Conservation (phyloP, 1,284 basidiomycete genomes). For the Microbotryum lychnidis-dioicae region DNA sequence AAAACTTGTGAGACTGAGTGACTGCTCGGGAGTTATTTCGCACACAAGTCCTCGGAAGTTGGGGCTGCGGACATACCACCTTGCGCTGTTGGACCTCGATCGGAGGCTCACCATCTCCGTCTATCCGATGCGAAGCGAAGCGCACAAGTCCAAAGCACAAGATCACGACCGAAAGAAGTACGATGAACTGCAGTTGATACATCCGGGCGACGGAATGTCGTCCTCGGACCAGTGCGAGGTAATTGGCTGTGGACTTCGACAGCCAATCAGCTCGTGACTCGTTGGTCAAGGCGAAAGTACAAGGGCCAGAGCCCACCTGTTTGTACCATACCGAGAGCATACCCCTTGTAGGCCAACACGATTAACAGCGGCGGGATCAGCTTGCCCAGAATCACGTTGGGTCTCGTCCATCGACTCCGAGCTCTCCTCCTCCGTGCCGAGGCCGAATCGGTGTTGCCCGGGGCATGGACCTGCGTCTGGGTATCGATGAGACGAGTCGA, state of each 20-base stretch:
- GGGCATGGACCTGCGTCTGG: too few species aligned
- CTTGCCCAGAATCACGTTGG: constrained; percentile 23
- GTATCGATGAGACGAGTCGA: too few species aligned
- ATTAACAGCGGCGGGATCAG: constrained; percentile 9
- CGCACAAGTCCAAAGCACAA: too few species aligned
- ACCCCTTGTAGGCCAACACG: constrained; percentile 9
- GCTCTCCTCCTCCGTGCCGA: too few species aligned
- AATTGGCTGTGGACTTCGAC: constrained; percentile 1
- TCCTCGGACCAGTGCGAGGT: not conserved
- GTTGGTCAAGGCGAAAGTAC: too few species aligned
- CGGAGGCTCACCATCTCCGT: not conserved
- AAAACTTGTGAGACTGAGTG: not conserved
- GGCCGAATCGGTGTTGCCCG: too few species aligned
- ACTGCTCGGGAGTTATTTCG: not conserved
- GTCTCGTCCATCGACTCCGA: not conserved
- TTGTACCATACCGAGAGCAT: constrained; percentile 4
- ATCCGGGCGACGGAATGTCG: not conserved
- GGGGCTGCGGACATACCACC: constrained; percentile 1
- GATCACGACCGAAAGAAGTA: not conserved
- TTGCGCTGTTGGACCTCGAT: not conserved
- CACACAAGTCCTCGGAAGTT: too few species aligned
- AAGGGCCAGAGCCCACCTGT: constrained; percentile 2
- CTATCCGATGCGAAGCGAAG: too few species aligned
- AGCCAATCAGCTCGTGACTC: too few species aligned
- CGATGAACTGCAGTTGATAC: constrained; percentile 8